Percentiles rank a stretch among this genome's conserved stretches.
phyloP scores from a whole-genome alignment of 495 filamentous ascomycete species.

The Zalerion maritima region DNA sequence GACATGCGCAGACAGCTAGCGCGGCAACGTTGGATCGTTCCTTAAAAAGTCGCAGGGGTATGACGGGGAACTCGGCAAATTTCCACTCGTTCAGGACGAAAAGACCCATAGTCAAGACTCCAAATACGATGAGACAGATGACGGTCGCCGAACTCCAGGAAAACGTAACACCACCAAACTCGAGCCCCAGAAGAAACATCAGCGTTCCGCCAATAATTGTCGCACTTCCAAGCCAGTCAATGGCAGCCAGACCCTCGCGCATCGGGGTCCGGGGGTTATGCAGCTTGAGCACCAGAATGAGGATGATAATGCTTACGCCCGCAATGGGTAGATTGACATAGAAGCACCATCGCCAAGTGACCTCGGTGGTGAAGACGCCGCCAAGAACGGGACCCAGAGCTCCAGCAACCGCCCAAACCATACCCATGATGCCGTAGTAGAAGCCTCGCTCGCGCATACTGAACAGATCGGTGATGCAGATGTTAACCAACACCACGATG shows the following conservation, averaged over 20 bases:
- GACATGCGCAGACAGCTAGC: constrained; percentile 43
- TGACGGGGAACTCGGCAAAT: constrained; percentile 61
- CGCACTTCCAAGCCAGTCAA: constrained; percentile 62
- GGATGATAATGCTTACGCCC: constrained; percentile 49
- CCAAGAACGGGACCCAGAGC: constrained; percentile 63
- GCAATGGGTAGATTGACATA: constrained; percentile 71
- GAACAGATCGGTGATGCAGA: constrained; percentile 70
- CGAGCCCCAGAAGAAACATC: constrained; percentile 69
- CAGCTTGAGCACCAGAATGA: constrained; percentile 58
- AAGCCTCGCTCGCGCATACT: constrained; percentile 52
- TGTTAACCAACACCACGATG: constrained; percentile 65
- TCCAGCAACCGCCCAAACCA: constrained; percentile 57
- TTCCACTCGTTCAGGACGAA: constrained; percentile 59
- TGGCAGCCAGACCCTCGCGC: constrained; percentile 50
- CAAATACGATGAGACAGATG: constrained; percentile 67
- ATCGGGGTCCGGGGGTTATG: constrained; percentile 64
- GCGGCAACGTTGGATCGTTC: constrained; percentile 42
- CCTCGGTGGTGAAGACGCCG: constrained; percentile 60
- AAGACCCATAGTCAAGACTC: constrained; percentile 41
- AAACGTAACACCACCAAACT: constrained; percentile 59
- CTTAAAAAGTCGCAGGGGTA: constrained; percentile 56
- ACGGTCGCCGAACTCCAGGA: constrained; percentile 66
- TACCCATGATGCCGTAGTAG: constrained; percentile 40
- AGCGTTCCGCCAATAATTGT: constrained; percentile 61
- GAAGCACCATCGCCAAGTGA: constrained; percentile 53